These are phyloP conservation scores for Ustilago xerochloae DNA, from an alignment of 1,284 basidiomycete species.

Conservation along the genomic window DNA sequence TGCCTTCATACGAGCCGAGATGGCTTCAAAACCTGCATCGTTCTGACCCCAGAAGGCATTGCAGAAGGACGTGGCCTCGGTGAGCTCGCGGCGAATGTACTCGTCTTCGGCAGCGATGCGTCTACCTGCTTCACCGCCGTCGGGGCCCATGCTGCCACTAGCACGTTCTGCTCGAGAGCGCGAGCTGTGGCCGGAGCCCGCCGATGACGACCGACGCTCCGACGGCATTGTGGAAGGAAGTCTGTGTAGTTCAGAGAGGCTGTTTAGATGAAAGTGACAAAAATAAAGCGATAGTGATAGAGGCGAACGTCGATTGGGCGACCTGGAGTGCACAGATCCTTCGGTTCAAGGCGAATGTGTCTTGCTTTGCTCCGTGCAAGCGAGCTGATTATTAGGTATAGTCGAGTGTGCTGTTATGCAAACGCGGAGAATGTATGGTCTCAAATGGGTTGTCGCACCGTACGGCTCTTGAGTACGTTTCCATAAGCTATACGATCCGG, in stretches of 20 bases:
- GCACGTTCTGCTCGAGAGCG: slow-evolving; percentile 40
- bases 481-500: too few species aligned
- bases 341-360: not conserved
- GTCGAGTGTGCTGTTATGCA: too few species aligned
- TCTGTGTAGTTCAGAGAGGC: not conserved
- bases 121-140: slow-evolving; percentile 56
- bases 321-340: not conserved
- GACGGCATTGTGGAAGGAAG: slow-evolving; percentile 36
- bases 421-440: too few species aligned
- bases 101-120: slow-evolving; percentile 59
- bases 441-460: too few species aligned
- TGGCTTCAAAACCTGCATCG: slow-evolving; percentile 88
- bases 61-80: slow-evolving; percentile 80
- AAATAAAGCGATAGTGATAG: not conserved
- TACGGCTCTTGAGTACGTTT: too few species aligned
- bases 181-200: slow-evolving; percentile 51
- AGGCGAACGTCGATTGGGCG: not conserved
- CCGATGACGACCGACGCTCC: slow-evolving; percentile 47
- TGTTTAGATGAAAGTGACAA: not conserved
- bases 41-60: slow-evolving; percentile 86
- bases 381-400: not conserved
- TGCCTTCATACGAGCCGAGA: slow-evolving; percentile 87
- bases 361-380: not conserved
- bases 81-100: slow-evolving; percentile 53
- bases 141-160: slow-evolving; percentile 50